Percentiles rank a stretch among this genome's conserved stretches.
phyloP scores from a whole-genome alignment of 2,329 filamentous ascomycete genomes.

The Stachybotrys elegans region DNA sequence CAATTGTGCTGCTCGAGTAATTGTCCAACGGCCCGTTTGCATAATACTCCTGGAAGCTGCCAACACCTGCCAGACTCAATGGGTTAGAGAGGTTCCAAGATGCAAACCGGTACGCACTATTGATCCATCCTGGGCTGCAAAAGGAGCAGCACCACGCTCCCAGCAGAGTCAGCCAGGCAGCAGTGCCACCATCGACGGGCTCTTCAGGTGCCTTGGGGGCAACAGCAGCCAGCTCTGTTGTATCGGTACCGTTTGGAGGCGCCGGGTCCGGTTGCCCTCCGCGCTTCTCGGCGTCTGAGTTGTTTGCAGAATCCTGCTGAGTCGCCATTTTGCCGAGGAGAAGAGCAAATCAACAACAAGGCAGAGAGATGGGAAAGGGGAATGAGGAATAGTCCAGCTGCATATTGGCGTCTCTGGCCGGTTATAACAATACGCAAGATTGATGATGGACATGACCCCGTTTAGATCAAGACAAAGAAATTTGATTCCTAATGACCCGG shows the following conservation, averaged over 20 bases:
- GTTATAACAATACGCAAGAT: neutral
- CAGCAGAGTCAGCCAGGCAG: slow-evolving; percentile 33
- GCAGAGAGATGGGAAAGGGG: neutral
- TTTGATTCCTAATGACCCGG: neutral
- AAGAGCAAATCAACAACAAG: neutral
- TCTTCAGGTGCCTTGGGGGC: neutral
- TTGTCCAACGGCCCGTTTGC: slow-evolving; percentile 38
- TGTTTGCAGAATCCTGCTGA: neutral
- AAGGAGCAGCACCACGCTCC: slow-evolving; percentile 36
- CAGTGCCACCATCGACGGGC: slow-evolving; percentile 16
- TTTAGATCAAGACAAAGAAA: neutral
- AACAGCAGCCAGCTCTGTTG: neutral
- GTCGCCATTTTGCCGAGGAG: neutral
- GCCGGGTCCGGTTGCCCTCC: neutral
- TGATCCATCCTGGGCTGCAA: slow-evolving; percentile 38
- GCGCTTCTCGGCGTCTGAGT: neutral
- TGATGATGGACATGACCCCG: neutral
- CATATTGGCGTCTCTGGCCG: neutral
- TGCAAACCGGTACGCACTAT: slow-evolving; percentile 29
- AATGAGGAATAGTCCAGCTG: neutral
- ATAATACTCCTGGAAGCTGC: slow-evolving; percentile 56
- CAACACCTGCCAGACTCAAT: slow-evolving; percentile 25
- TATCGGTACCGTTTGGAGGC: neutral
- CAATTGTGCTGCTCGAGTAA: slow-evolving; percentile 49
- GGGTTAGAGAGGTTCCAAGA: slow-evolving; percentile 4